Evolutionary conservation across 768 basidiomycete species (phyloP).

Genomic region (Mycena floridula): DNA sequence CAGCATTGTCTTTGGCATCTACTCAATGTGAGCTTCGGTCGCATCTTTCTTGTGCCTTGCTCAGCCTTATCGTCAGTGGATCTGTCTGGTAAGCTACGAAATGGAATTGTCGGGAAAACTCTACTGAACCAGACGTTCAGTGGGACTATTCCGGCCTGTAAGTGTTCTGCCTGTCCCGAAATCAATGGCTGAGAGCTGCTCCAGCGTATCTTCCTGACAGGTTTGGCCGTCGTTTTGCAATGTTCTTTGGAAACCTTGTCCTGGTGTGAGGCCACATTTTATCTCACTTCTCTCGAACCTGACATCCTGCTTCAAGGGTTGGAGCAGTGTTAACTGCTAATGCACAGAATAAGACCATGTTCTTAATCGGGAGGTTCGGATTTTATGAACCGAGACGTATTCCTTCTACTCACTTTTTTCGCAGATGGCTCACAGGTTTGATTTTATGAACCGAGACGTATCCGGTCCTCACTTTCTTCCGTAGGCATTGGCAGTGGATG

Average conservation of each 20-base stretch:
- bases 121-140: constrained; percentile 15
- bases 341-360: constrained; percentile 30
- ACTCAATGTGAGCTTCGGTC: constrained; percentile 32
- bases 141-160: constrained; percentile 40
- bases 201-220: constrained; percentile 40
- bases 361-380: constrained; percentile 10
- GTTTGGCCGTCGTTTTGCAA: constrained; percentile 43
- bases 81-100: constrained; percentile 27
- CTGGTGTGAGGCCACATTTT: constrained; percentile 36
- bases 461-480: too few relatives aligned
- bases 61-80: constrained; percentile 19
- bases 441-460: neutral
- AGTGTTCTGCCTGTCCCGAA: constrained; percentile 3
- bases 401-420: too few relatives aligned
- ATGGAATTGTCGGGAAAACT: constrained; percentile 2
- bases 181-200: neutral
- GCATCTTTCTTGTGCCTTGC: neutral
- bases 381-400: neutral
- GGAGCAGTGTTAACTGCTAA: constrained; percentile 46
- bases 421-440: neutral
- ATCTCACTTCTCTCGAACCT: constrained; percentile 1
- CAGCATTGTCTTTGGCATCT: constrained; percentile 50
- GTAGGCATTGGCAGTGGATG: constrained; percentile 35
- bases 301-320: constrained; percentile 30
- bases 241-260: constrained; percentile 41